Evolutionary conservation across 2,329 filamentous ascomycete species (phyloP), one percentile per base, ranked within the genome.

Genomic region (Apiospora aurea): DNA sequence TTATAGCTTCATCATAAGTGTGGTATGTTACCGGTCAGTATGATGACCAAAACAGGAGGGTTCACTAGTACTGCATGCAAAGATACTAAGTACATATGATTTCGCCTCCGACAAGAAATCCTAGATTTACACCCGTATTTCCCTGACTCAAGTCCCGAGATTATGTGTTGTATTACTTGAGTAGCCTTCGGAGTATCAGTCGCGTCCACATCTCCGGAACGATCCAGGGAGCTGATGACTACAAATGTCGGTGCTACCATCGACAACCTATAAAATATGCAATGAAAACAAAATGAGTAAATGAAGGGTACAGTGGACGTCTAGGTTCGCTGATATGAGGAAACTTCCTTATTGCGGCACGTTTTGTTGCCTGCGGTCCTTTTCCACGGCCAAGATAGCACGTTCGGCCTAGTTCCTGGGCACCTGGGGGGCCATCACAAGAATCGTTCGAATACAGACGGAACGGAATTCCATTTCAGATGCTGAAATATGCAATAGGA

Each of bases 351-450:
- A 41, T 41, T 41, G 57, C 57, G 57, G 57, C 57, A 64, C 57
- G n/a, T 34, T 16, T 38, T 64, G 18, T 38, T 41, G 57, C 34
- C 57, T 41, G 11, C 34, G 57, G 34, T n/a, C 29, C 34, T 64
- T 64, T 61, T 64, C 57, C 11, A n/a, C 57, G 34, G 57, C 34
- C 29, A 34, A 64, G n/a, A 18, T 38, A 38, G 57, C 57, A 38
- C 29, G 34, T 41, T 64, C 57, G 57, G 57, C 34, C 34, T 64
- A 64, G 57, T 64, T 24, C 21, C 34, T 64, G 57, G 34, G 57
- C 18, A n/a, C 21, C 18, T 64, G 57, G 34, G 57, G 57, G 57
- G 57, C 18, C 10, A 41, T 41, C 18, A 64, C 2, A 64, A 18
- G 10, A 21, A 64, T 41, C 57, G 7, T 64, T 64, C 57, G 57